Conservation (phyloP, 331 rosid species). For the Cucumis variabilis region DNA sequence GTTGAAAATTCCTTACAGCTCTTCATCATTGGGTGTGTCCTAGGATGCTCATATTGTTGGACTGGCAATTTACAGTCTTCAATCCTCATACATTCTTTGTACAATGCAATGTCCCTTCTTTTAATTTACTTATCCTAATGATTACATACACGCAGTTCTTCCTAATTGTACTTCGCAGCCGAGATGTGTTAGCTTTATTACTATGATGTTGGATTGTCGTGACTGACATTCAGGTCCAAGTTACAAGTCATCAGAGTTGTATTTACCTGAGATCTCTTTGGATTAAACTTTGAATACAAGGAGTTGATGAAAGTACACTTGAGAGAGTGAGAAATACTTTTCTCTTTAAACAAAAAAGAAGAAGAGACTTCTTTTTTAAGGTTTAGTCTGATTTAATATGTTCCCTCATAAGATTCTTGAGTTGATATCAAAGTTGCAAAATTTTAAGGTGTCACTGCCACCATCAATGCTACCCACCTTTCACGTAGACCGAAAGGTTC, state of each 20-base stretch:
- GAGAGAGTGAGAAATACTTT: too few species aligned
- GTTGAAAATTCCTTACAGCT: constrained; percentile 68
- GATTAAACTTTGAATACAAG: not conserved
- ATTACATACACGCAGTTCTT: not conserved
- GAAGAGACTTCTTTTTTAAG: too few species aligned
- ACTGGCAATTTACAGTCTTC: constrained; percentile 71
- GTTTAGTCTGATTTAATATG: too few species aligned
- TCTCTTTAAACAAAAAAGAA: too few species aligned
- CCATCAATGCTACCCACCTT: too few species aligned
- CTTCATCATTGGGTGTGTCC: constrained; percentile 75
- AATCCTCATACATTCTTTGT: constrained; percentile 70
- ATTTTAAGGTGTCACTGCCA: too few species aligned
- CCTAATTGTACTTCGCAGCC: not conserved
- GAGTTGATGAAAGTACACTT: not conserved
- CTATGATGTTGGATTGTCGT: not conserved
- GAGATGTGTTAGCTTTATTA: not conserved
- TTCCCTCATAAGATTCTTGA: too few species aligned
- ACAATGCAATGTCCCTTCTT: constrained; percentile 69
- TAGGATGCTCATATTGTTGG: constrained; percentile 85
- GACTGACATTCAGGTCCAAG: not conserved
- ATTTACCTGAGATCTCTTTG: not conserved
- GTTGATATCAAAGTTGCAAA: too few species aligned
- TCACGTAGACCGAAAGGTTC: too few species aligned
- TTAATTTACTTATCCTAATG: constrained; percentile 50
- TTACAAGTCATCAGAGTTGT: not conserved